Conservation (phyloP, 83 land plant species). For the Larix sibirica region DNA sequence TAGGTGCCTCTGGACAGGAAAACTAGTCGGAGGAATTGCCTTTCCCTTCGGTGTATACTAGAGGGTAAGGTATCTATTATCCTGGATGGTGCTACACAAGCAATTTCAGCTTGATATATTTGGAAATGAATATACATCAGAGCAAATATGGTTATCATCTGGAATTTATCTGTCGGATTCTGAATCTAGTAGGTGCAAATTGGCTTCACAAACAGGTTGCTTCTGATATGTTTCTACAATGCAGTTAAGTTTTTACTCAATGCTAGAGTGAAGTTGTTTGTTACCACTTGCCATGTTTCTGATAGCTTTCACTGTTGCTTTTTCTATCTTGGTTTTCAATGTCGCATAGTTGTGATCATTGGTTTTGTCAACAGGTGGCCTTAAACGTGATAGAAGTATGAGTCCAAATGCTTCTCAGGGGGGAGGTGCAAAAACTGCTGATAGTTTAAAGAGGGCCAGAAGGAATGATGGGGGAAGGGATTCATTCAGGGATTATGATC, state of each 20-base stretch:
- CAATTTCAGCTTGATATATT: too few relatives aligned
- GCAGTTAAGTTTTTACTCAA: neutral
- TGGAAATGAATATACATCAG: too few relatives aligned
- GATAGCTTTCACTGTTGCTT: neutral
- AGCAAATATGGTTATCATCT: too few relatives aligned
- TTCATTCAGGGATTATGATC: conserved; percentile 24
- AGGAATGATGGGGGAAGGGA: conserved; percentile 46
- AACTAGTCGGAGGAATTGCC: too few relatives aligned
- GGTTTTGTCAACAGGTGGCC: conserved; percentile 34
- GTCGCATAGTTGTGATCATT: neutral
- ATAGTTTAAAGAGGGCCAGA: conserved; percentile 14
- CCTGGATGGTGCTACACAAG: too few relatives aligned
- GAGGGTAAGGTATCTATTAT: too few relatives aligned
- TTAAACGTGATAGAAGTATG: conserved; percentile 23
- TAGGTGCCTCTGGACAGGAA: too few relatives aligned
- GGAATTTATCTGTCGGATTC: too few relatives aligned
- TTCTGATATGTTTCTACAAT: neutral
- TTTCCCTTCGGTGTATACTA: too few relatives aligned
- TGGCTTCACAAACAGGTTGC: neutral
- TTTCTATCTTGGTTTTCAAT: neutral
- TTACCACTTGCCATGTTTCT: neutral
- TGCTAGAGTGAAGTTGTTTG: neutral
- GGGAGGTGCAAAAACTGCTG: conserved; percentile 14
- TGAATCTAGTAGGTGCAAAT: too few relatives aligned
- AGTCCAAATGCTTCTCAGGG: conserved; percentile 25